Evolutionary conservation across 257 asterid species (phyloP).

Genomic region (Solanum microdontum): DNA sequence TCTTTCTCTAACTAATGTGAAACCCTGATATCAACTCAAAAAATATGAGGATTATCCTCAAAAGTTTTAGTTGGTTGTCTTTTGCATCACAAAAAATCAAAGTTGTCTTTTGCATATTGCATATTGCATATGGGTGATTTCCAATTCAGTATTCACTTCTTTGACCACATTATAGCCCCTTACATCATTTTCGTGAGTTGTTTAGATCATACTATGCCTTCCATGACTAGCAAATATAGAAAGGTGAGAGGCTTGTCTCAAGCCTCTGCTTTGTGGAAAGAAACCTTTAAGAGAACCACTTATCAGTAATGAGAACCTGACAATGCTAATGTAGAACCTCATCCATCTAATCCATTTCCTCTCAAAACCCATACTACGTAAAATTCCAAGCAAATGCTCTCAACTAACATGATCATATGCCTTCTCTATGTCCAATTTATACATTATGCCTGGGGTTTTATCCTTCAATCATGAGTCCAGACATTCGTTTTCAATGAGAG

Average conservation of each 20-base stretch:
- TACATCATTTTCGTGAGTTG: background rate
- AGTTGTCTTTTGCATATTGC: background rate
- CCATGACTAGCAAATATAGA: background rate
- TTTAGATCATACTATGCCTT: background rate
- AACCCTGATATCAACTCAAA: background rate
- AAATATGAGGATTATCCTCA: background rate
- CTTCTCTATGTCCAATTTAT: background rate
- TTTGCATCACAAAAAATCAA: background rate
- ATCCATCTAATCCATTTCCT: background rate
- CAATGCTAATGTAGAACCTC: background rate
- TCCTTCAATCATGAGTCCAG: background rate
- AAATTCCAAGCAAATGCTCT: background rate
- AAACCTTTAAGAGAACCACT: background rate
- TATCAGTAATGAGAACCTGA: background rate
- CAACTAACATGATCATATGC: background rate
- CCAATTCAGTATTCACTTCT: no score
- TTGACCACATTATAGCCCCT: background rate
- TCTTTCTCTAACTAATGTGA: background rate
- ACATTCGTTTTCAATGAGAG: background rate
- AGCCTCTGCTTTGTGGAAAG: background rate
- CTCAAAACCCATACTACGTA: background rate
- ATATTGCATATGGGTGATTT: background rate
- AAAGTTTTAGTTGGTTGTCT: background rate
- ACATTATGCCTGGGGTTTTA: background rate
- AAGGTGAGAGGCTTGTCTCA: background rate